phyloP scores from a whole-genome alignment of 768 basidiomycete genomes.

The Tubosaeta brunneosetosa region DNA sequence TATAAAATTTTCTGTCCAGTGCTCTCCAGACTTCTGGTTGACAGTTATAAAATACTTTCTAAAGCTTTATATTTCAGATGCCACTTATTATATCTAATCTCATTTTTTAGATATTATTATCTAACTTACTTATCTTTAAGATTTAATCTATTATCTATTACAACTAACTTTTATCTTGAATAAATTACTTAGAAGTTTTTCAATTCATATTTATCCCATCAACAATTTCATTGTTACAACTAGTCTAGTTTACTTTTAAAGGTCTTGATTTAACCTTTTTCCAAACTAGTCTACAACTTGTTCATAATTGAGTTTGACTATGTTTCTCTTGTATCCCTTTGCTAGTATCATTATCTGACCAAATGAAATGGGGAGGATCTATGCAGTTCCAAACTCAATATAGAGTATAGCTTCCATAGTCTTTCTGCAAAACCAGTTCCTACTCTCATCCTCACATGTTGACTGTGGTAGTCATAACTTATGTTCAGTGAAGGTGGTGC shows the following conservation, averaged over 20 bases:
- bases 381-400: constrained; percentile 91
- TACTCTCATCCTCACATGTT: constrained; percentile 74
- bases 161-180: too few relatives aligned
- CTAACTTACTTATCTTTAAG: too few relatives aligned
- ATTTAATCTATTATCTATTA: too few relatives aligned
- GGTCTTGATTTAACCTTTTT: constrained; percentile 45
- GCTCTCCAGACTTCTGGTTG: too few relatives aligned
- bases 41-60: too few relatives aligned
- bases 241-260: background rate
- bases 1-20: too few relatives aligned
- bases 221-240: too few relatives aligned
- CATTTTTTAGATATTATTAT: too few relatives aligned
- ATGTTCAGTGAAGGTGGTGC: constrained; percentile 80
- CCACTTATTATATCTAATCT: too few relatives aligned
- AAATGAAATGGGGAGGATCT: constrained; percentile 77
- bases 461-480: constrained; percentile 60
- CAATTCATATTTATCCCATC: too few relatives aligned
- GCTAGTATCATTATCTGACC: constrained; percentile 75
- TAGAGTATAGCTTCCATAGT: constrained; percentile 86
- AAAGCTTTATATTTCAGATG: too few relatives aligned
- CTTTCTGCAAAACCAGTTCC: constrained; percentile 65
- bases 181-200: too few relatives aligned
- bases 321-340: constrained; percentile 42
- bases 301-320: constrained; percentile 64
- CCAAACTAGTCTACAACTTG: constrained; percentile 89